phyloP scores from a whole-genome alignment of 352 stramenopile genomes.

The Globisporangium apiculatum region DNA sequence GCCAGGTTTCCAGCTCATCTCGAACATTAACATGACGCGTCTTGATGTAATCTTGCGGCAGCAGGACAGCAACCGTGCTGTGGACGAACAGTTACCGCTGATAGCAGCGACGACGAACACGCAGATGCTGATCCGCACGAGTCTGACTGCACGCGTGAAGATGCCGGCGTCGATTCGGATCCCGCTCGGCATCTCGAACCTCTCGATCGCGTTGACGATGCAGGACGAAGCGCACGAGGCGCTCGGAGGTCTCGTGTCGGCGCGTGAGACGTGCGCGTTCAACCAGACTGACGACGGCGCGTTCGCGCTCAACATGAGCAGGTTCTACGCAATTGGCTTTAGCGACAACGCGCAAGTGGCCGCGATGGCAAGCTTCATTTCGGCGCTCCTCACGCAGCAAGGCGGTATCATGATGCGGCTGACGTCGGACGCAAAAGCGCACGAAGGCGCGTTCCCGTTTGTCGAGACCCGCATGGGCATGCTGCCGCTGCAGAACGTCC shows the following conservation, averaged over 20 bases:
- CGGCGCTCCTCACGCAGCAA: conserved; percentile 48
- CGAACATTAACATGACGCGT: conserved; percentile 53
- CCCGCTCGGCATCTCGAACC: conserved; percentile 51
- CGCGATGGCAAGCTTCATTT: conserved; percentile 54
- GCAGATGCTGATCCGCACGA: conserved; percentile 57
- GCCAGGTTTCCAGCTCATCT: conserved; percentile 57
- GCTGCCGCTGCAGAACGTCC: conserved; percentile 51
- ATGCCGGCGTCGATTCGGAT: conserved; percentile 71
- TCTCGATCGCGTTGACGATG: conserved; percentile 53
- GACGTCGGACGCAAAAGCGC: conserved; percentile 18
- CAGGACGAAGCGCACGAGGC: conserved; percentile 24
- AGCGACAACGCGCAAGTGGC: conserved; percentile 20
- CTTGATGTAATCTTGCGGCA: conserved; percentile 47
- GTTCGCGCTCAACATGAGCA: conserved; percentile 71
- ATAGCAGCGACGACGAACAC: conserved; percentile 38
- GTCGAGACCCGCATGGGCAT: conserved; percentile 72
- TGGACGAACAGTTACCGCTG: conserved; percentile 1
- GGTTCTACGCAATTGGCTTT: conserved; percentile 62
- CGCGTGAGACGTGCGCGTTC: conserved; percentile 51
- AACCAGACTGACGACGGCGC: conserved; percentile 43
- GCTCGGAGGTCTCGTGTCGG: conserved; percentile 48
- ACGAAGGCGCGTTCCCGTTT: conserved; percentile 57
- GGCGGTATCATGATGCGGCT: conserved; percentile 56
- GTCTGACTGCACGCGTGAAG: conserved; percentile 56
- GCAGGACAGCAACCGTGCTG: conserved; percentile 13